Percentiles rank a stretch among this genome's conserved stretches.
phyloP scores from a whole-genome alignment of 2,329 filamentous ascomycete genomes.

The Colletotrichum sp. region DNA sequence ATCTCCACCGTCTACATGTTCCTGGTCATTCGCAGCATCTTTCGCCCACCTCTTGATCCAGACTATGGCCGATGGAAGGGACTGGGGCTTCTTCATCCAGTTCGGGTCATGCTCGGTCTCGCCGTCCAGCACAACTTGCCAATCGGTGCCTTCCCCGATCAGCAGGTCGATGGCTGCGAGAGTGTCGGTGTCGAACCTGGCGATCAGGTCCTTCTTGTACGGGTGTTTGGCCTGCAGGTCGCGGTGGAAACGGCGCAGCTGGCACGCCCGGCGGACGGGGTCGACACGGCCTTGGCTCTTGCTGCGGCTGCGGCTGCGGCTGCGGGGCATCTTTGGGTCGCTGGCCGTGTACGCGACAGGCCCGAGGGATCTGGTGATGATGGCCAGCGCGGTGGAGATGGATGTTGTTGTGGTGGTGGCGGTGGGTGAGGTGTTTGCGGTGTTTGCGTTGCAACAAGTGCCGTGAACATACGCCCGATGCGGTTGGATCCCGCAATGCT shows the following conservation, averaged over 20 bases:
- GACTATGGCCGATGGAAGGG: background rate
- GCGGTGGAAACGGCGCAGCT: background rate
- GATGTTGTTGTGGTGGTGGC: background rate
- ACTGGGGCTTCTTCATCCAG: background rate
- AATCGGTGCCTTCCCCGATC: background rate
- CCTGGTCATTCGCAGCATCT: background rate
- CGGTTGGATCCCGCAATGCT: background rate
- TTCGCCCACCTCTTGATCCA: background rate
- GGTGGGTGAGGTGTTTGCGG: background rate
- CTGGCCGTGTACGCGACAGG: background rate
- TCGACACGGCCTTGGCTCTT: background rate
- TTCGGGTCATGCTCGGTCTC: background rate
- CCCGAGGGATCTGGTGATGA: background rate
- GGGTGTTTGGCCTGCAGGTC: background rate
- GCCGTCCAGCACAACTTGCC: background rate
- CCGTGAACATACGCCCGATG: background rate
- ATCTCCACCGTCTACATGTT: background rate
- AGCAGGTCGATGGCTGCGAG: background rate
- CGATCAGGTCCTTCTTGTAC: background rate
- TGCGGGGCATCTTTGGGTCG: background rate
- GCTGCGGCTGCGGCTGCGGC: background rate
- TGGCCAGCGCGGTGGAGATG: background rate
- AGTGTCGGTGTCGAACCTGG: background rate
- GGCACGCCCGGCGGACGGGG: background rate
- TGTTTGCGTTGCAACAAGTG: background rate